A percentile compares a stretch with the other conserved stretches of the same genome.
These are phyloP conservation scores for Mycena crocata DNA, from an alignment of 768 basidiomycete species.

Conservation along the genomic window DNA sequence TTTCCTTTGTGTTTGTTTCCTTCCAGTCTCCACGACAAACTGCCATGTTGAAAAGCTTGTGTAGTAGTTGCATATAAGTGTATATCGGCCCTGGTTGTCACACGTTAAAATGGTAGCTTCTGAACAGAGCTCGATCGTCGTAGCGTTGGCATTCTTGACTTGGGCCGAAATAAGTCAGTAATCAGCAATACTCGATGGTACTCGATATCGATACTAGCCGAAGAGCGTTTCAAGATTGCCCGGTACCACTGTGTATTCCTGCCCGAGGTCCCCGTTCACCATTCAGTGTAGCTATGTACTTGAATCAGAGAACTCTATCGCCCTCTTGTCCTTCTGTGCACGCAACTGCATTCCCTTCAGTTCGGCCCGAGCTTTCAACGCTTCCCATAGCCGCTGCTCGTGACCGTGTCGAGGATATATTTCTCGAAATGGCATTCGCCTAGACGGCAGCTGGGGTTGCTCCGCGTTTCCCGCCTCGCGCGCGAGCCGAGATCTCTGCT, in stretches of 20 bases:
- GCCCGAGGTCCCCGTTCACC: conserved; percentile 9
- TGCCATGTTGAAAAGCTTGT: background rate
- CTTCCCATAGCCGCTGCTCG: conserved; percentile 27
- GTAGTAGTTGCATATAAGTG: background rate
- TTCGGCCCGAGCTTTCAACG: conserved; percentile 19
- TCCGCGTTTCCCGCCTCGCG: conserved; percentile 1
- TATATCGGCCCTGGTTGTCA: conserved; percentile 27
- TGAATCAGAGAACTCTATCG: conserved; percentile 21
- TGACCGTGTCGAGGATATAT: conserved; percentile 21
- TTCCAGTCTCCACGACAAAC: background rate
- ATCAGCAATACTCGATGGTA: conserved; percentile 17
- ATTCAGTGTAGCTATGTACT: conserved; percentile 20
- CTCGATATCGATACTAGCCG: too few species aligned
- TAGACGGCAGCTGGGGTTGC: background rate
- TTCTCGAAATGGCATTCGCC: conserved; percentile 21
- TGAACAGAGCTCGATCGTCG: conserved; percentile 20
- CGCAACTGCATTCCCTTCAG: conserved; percentile 25
- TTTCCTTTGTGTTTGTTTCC: background rate
- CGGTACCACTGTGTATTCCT: conserved; percentile 11
- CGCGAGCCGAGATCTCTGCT: conserved; percentile 19
- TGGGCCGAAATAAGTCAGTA: conserved; percentile 8
- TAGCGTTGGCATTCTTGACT: conserved; percentile 4
- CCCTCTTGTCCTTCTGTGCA: conserved; percentile 1
- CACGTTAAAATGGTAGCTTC: background rate
- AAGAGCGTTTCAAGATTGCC: background rate